These are phyloP conservation scores for Syzygium grande DNA, from an alignment of 345 rosid genomes.

Conservation along the genomic window DNA sequence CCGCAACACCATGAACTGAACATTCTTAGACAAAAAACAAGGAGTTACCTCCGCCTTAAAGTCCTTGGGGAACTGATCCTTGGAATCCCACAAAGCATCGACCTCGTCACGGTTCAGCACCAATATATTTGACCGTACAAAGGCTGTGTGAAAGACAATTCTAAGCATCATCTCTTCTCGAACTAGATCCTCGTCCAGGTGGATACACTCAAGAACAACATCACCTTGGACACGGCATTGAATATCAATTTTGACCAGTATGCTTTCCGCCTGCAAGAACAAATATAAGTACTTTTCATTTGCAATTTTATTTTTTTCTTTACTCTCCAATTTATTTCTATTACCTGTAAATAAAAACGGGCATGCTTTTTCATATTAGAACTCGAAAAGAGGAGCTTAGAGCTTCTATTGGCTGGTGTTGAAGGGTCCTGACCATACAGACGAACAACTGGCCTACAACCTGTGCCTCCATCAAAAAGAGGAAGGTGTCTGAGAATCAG, in stretches of 20 bases:
- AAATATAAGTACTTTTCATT: slow-evolving; percentile 6
- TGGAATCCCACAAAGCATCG: slow-evolving; percentile 84
- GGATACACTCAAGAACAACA: slow-evolving; percentile 89
- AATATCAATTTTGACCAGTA: slow-evolving; percentile 70
- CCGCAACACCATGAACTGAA: slow-evolving; percentile 26
- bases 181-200: slow-evolving; percentile 61
- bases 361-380: slow-evolving; percentile 50
- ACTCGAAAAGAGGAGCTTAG: slow-evolving; percentile 79
- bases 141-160: slow-evolving; percentile 88
- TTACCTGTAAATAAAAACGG: slow-evolving; percentile 65
- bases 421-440: slow-evolving; percentile 86
- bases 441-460: slow-evolving; percentile 82
- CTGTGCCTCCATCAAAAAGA: slow-evolving; percentile 54
- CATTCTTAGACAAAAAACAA: slow-evolving; percentile 13
- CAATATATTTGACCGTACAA: slow-evolving; percentile 72
- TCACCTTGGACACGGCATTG: slow-evolving; percentile 90
- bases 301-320: neutral
- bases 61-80: slow-evolving; percentile 68
- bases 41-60: slow-evolving; percentile 86
- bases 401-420: slow-evolving; percentile 66
- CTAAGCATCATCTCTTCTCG: slow-evolving; percentile 79
- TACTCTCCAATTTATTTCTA: slow-evolving; percentile 3
- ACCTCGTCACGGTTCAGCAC: slow-evolving; percentile 69
- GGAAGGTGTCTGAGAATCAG: slow-evolving; percentile 82
- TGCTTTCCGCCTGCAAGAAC: slow-evolving; percentile 68